phyloP scores from a whole-genome alignment of 148 eudicot species.

The Rhododendron molle region DNA sequence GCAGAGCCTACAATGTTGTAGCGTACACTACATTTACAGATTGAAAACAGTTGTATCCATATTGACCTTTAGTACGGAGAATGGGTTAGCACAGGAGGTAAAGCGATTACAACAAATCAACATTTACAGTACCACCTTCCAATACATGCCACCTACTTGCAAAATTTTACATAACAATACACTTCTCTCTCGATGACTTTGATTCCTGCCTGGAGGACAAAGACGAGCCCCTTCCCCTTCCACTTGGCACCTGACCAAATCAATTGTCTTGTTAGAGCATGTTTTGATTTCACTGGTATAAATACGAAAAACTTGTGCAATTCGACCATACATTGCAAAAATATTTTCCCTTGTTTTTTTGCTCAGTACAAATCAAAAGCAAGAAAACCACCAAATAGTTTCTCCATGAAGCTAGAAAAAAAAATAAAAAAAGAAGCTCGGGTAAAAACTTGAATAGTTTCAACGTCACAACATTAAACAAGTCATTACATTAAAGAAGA shows the following conservation, averaged over 20 bases:
- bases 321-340: not conserved
- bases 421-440: not conserved
- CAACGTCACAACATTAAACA: not conserved
- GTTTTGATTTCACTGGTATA: not conserved
- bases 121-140: conserved; percentile 30
- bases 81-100: not conserved
- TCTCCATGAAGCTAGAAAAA: not conserved
- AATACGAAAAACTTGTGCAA: not conserved
- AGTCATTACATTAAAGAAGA: not conserved
- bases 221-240: conserved; percentile 25
- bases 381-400: not conserved
- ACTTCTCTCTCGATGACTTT: conserved; percentile 63
- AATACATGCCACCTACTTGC: not conserved
- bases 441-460: not conserved
- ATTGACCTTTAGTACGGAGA: not conserved
- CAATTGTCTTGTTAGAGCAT: not conserved
- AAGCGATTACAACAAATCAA: conserved; percentile 1
- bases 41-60: not conserved
- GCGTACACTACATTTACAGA: conserved; percentile 4
- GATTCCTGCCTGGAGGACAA: conserved; percentile 54
- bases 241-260: conserved; percentile 50
- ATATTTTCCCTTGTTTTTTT: not conserved
- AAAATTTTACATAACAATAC: conserved; percentile 56
- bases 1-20: not conserved
- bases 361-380: not conserved